Evolutionary conservation across 179 eudicot species (phyloP).

Genomic region (Corrigiola litoralis): DNA sequence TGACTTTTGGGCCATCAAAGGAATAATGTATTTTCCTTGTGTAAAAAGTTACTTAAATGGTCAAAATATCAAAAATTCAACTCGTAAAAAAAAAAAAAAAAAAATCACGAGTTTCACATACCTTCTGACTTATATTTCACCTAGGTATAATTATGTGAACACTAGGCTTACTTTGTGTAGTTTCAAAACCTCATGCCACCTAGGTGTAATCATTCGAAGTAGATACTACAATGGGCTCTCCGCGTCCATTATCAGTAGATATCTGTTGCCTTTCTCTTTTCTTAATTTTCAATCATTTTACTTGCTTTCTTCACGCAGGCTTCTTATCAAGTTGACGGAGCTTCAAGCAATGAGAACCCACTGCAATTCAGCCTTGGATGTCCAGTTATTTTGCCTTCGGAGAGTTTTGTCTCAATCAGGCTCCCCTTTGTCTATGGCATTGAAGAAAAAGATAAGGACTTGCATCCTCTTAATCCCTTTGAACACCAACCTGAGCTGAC

Average conservation of each 20-base stretch:
- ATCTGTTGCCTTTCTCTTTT: background rate
- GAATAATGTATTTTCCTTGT: no score
- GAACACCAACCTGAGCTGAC: conserved; percentile 79
- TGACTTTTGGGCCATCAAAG: no score
- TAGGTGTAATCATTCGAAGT: conserved; percentile 1
- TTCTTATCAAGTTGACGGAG: conserved; percentile 47
- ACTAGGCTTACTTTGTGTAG: no score
- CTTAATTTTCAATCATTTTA: background rate
- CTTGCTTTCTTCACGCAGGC: conserved; percentile 45
- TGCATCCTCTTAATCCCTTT: conserved; percentile 60
- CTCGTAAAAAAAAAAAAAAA: no score
- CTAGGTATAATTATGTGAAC: no score
- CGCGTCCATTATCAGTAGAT: background rate
- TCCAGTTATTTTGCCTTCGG: conserved; percentile 83
- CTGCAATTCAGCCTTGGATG: conserved; percentile 73
- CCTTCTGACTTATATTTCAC: no score
- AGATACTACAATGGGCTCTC: background rate
- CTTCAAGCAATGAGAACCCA: conserved; percentile 48
- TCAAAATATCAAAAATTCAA: no score
- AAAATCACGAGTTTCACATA: no score
- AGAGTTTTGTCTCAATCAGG: conserved; percentile 82
- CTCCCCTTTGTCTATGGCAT: conserved; percentile 86
- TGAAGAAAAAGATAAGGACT: conserved; percentile 53
- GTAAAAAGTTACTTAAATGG: no score
- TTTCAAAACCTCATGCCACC: no score